Conservation (phyloP, 2,329 filamentous ascomycete genomes). For the Fusarium poae region DNA sequence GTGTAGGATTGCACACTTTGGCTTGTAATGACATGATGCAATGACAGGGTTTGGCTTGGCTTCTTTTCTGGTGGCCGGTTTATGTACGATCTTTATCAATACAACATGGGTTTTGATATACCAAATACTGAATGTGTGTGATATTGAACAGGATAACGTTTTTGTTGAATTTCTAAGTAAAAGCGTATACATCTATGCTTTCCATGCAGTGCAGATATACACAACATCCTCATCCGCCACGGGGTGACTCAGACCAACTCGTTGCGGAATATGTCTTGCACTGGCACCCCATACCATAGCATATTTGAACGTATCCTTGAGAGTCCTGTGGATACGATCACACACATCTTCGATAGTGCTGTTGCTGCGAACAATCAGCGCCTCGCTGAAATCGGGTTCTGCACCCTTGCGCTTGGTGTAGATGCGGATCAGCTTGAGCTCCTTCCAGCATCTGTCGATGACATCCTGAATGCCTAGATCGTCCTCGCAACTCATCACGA, state of each 20-base stretch:
- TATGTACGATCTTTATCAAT: constrained; percentile 43
- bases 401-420: constrained; percentile 97
- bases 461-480: constrained; percentile 95
- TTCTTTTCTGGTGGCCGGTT: constrained; percentile 39
- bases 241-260: constrained; percentile 86
- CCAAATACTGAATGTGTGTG: neutral
- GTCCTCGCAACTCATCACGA: constrained; percentile 97
- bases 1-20: constrained; percentile 41
- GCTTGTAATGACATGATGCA: constrained; percentile 51
- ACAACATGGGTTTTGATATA: constrained; percentile 24
- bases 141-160: constrained; percentile 4
- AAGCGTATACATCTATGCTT: constrained; percentile 60
- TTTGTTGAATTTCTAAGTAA: constrained; percentile 17
- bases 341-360: constrained; percentile 97
- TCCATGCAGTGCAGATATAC: constrained; percentile 75
- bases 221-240: constrained; percentile 80
- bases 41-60: constrained; percentile 44
- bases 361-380: constrained; percentile 89
- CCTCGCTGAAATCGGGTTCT: constrained; percentile 90
- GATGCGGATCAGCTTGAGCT: constrained; percentile 87
- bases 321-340: constrained; percentile 89
- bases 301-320: constrained; percentile 99
- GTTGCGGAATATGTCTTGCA: constrained; percentile 92
- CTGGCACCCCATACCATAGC: constrained; percentile 98
- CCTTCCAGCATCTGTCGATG: constrained; percentile 94